Percentiles rank a stretch among this genome's conserved stretches.
Evolutionary conservation across 2,329 filamentous ascomycete species (phyloP).

Genomic region (Exophiala oligosperma): DNA sequence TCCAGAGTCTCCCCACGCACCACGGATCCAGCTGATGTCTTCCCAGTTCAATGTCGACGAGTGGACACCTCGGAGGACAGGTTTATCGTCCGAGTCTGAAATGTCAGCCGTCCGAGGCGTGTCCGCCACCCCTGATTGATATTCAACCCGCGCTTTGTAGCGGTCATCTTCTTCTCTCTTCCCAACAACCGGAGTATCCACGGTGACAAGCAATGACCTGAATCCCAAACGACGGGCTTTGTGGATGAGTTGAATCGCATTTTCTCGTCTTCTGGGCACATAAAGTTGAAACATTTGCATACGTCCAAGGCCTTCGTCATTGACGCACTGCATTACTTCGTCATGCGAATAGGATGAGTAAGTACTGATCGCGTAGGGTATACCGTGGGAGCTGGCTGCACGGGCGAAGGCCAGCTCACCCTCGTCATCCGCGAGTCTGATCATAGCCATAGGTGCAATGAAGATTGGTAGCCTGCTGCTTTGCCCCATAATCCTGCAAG

Average conservation of each 20-base stretch:
- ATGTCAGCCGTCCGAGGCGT: conserved; percentile 33
- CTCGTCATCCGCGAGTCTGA: conserved; percentile 36
- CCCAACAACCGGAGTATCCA: conserved; percentile 40
- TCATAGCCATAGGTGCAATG: conserved; percentile 40
- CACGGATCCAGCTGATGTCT: conserved; percentile 54
- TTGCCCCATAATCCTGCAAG: conserved; percentile 35
- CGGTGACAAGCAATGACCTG: conserved; percentile 29
- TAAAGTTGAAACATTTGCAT: conserved; percentile 51
- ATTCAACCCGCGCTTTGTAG: conserved; percentile 42
- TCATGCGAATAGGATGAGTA: conserved; percentile 35
- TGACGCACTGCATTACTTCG: conserved; percentile 31
- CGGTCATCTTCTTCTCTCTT: conserved; percentile 61
- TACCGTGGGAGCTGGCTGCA: conserved; percentile 36
- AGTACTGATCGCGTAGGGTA: conserved; percentile 38
- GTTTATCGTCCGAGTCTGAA: conserved; percentile 45
- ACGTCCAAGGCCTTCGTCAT: conserved; percentile 28
- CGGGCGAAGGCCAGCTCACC: conserved; percentile 39
- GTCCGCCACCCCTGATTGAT: conserved; percentile 4
- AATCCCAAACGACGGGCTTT: conserved; percentile 29
- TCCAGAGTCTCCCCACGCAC: conserved; percentile 44
- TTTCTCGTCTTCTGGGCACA: conserved; percentile 49
- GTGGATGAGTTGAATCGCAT: conserved; percentile 44
- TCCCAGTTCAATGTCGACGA: conserved; percentile 55
- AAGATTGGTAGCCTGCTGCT: conserved; percentile 39
- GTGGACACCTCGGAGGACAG: conserved; percentile 54